Base-by-base conservation (phyloP, 148 eudicot genomes). In the Agrostemma githago region DNA sequence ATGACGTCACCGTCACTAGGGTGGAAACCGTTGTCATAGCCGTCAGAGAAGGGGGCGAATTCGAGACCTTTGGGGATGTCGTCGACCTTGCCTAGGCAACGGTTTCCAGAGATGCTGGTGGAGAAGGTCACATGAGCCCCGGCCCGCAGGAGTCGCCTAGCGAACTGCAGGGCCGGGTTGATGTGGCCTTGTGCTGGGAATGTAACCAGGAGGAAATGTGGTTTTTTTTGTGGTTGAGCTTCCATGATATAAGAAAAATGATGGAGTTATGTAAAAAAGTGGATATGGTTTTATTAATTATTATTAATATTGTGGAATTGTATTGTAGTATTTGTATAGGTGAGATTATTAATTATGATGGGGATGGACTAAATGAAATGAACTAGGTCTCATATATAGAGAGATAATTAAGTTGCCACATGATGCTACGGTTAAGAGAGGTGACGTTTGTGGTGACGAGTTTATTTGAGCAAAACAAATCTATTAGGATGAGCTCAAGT, bases 101-200 rank as follows among this genome's bases (percentile, higher is more conserved):
- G 74, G 39, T 46, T 10, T 34, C 85, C 88, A 12, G 79, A 86
- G 19, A 70, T 16, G 12, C 77, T 73, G 0, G 91, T 87, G 53
- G 78, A 60, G 2, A 87, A 79, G 73, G 91, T 86, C 44, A 89
- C 88, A 16, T 74, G 8, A 3, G 76, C 73, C 57, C 87, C 85
- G 41, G 75, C 43, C 5, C 60, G 15, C 20, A 84, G 53, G 12
- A 87, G 86, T 2, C 77, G 78, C 74, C 79, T 83, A 6, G 88
- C 83, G 38, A 89, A 86, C 10, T 82, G 83, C 20, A 89, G 77
- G 73, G 85, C 71, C 12, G 94, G 94, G 79, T 89, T 89, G 63
- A 89, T 81, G 79, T 86, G 88, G 48, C 94, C 86, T 66, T 87
- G 91, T 2, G 80, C 77, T 0, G 89, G 89, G 66, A 63, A 82